Evolutionary conservation across 2,329 filamentous ascomycete species (phyloP).

Genomic region (Aurifilum marmelostoma): DNA sequence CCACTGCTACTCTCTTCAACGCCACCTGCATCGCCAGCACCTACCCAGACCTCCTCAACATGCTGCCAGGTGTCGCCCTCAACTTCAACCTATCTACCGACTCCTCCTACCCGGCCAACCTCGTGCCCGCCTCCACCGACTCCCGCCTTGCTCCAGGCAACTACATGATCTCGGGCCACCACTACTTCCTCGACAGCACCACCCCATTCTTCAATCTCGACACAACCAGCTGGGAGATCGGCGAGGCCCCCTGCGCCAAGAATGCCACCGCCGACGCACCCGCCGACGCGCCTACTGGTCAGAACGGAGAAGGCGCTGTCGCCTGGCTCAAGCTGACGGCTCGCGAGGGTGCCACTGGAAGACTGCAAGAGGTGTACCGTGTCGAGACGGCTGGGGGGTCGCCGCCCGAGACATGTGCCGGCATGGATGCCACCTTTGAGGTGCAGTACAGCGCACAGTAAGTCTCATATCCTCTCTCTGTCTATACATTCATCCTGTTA

Average conservation of each 20-base stretch:
- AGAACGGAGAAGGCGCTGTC: conserved; percentile 69
- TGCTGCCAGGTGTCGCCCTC: conserved; percentile 70
- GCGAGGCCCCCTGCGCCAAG: conserved; percentile 66
- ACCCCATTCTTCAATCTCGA: conserved; percentile 83
- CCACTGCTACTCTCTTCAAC: conserved; percentile 85
- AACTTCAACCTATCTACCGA: conserved; percentile 60
- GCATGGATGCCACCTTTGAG: conserved; percentile 64
- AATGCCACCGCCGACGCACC: conserved; percentile 66
- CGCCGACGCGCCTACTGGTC: conserved; percentile 59
- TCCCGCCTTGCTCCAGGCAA: conserved; percentile 57
- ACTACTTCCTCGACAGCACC: conserved; percentile 74
- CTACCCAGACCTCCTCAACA: conserved; percentile 67
- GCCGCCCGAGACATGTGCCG: conserved; percentile 73
- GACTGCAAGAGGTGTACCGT: conserved; percentile 77
- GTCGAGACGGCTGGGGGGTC: conserved; percentile 82
- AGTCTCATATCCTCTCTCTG: conserved; percentile 53
- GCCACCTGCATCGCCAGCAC: conserved; percentile 76
- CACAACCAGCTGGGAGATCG: conserved; percentile 57
- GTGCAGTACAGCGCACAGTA: conserved; percentile 85
- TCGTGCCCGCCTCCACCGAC: conserved; percentile 24
- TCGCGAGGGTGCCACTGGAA: conserved; percentile 57
- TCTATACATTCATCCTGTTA: too few species aligned
- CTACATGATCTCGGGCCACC: conserved; percentile 71
- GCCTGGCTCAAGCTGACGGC: conserved; percentile 67
- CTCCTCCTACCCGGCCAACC: conserved; percentile 34